Evolutionary conservation across 371 early-diverging fungal genomes (phyloP), one percentile per base, ranked within the genome.

Genomic region (Mucor indicus): DNA sequence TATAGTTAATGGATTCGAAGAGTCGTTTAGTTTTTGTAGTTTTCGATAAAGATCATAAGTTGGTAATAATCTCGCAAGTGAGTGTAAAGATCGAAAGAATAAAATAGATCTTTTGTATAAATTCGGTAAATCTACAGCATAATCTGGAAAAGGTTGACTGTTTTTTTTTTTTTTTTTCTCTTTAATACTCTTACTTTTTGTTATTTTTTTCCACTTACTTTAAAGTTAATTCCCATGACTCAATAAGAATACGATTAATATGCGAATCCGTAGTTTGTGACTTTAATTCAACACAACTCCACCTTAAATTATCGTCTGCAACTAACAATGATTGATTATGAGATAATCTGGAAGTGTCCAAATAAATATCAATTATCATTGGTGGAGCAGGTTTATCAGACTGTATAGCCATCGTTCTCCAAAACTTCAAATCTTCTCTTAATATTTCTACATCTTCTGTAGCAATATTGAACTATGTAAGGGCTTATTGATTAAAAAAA

Each of bases 51-150:
- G 75, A 13, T 77, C 59, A 54, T 84, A 80, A 7, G 83, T 71
- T 0, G 96, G 96, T 44, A 95, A 59, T 27, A 92, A 73, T 5
- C 89, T 79, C 43, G 85, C 80, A 53, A 83, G 80, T 11, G 88
- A 74, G 62, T 85, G 89, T 23, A 95, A 62, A 13, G 91, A 82
- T 30, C 94, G 77, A 66, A 95, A 95, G 51, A 92, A 91, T 16
- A 89, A 79, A 45, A 92, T 89, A 5, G 86, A 87, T 38, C 89
- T 84, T 65, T 95, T 95, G 75, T 95, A 95, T 11, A 92, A 76
- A 35, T 84, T 79, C 2, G 91, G 88, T n/a, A 91, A 72, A 25
- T 93, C 92, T 12, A 85, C 81, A 8, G 75, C 62, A 10, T 76
- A 73, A 21, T 77, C 63, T 15, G 83, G 79, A 24, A 69, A 53